phyloP scores from a whole-genome alignment of 1,284 basidiomycete genomes.

The Naganishia liquefaciens region DNA sequence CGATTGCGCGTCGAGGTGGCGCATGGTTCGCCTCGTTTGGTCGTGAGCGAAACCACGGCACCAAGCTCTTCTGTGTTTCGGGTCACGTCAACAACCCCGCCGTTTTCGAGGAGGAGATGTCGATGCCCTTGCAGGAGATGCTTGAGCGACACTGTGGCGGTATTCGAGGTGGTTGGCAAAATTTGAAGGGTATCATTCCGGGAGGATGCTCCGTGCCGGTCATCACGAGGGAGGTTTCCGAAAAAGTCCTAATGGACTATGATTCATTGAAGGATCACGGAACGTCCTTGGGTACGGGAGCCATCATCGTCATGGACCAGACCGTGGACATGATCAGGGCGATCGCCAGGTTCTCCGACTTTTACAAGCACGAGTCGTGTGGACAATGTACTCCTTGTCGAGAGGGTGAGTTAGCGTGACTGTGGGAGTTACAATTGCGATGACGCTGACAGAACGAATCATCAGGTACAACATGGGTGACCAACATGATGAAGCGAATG shows the following conservation, averaged over 20 bases:
- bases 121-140: slow-evolving; percentile 88
- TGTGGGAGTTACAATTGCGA: slow-evolving; percentile 14
- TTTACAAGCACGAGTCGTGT: slow-evolving; percentile 98
- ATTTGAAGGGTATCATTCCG: slow-evolving; percentile 86
- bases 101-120: slow-evolving; percentile 99
- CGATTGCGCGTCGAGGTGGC: slow-evolving; percentile 87
- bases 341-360: slow-evolving; percentile 87
- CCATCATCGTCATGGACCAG: slow-evolving; percentile 99
- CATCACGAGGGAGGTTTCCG: slow-evolving; percentile 75
- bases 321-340: slow-evolving; percentile 89
- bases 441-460: slow-evolving; percentile 32
- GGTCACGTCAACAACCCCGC: slow-evolving; percentile 99
- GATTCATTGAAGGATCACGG: slow-evolving; percentile 95
- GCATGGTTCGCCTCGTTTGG: slow-evolving; percentile 95
- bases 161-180: slow-evolving; percentile 92
- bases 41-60: slow-evolving; percentile 88
- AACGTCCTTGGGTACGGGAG: slow-evolving; percentile 92
- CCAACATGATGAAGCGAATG: slow-evolving; percentile 92
- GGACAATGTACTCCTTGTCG: slow-evolving; percentile 97
- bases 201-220: slow-evolving; percentile 97
- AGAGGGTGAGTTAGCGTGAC: slow-evolving; percentile 62
- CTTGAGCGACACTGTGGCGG: slow-evolving; percentile 97
- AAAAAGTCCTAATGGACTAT: slow-evolving; percentile 94
- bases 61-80: slow-evolving; percentile 92
- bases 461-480: slow-evolving; percentile 83